Evolutionary conservation across 768 basidiomycete species (phyloP).

Genomic region (Calvatia gigantea): DNA sequence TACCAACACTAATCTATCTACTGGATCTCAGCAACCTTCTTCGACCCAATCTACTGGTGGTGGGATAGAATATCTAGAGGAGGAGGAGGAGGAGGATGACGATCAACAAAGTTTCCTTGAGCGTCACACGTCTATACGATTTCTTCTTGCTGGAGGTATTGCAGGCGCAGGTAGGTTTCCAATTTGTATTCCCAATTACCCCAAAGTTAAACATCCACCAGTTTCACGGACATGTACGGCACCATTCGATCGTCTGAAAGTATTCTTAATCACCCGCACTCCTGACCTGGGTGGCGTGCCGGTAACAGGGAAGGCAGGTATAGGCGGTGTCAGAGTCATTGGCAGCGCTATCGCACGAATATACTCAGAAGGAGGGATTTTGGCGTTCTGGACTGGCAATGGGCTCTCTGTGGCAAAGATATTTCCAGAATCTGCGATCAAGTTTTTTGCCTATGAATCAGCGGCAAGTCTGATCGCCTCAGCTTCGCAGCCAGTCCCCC

Average conservation of each 20-base stretch:
- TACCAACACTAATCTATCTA: conserved; percentile 1
- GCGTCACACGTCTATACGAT: conserved; percentile 75
- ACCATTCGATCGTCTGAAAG: conserved; percentile 94
- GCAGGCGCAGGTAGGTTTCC: conserved; percentile 81
- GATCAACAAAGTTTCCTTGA: conserved; percentile 59
- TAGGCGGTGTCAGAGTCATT: conserved; percentile 63
- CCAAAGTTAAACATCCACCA: conserved; percentile 26
- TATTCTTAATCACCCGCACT: conserved; percentile 91
- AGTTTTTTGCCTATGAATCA: conserved; percentile 94
- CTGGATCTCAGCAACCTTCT: conserved; percentile 12
- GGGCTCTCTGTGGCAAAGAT: conserved; percentile 93
- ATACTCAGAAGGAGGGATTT: conserved; percentile 84
- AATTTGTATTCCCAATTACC: conserved; percentile 29
- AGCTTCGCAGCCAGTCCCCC: conserved; percentile 5
- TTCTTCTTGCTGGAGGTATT: conserved; percentile 89
- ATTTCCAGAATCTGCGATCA: conserved; percentile 97
- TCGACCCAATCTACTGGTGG: conserved; percentile 8
- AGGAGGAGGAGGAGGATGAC: conserved; percentile 45
- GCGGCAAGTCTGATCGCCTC: conserved; percentile 53
- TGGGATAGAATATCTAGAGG: conserved; percentile 26
- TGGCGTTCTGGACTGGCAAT: conserved; percentile 98
- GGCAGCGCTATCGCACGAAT: conserved; percentile 72
- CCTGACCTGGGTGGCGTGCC: conserved; percentile 64
- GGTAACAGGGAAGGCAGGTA: conserved; percentile 35
- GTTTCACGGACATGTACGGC: conserved; percentile 97